Evolutionary conservation across 208 protist genomes (phyloP).

Genomic region (Herpetomonas samuelpessoai): DNA sequence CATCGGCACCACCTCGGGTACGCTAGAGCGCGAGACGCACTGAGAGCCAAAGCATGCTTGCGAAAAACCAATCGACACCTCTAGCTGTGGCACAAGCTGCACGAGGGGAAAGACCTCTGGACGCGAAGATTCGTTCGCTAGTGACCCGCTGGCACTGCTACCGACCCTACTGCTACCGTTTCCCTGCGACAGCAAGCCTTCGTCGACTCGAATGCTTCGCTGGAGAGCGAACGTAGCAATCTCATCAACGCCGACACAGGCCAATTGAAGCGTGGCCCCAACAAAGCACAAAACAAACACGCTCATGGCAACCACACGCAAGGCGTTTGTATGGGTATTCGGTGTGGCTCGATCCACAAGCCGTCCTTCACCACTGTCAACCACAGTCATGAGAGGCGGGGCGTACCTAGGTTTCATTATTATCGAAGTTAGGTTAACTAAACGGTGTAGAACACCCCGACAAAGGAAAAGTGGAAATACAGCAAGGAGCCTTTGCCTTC

Average conservation of each 20-base stretch:
- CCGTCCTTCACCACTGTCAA: background rate
- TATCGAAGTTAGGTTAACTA: too few species aligned
- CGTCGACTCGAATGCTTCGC: background rate
- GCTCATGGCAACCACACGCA: background rate
- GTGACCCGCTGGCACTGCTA: too few species aligned
- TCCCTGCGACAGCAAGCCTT: too few species aligned
- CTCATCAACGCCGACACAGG: background rate
- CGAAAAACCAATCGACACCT: background rate
- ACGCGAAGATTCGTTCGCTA: too few species aligned
- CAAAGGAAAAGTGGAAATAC: too few species aligned
- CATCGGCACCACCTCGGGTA: background rate
- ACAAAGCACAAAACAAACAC: background rate
- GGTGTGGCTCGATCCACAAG: background rate
- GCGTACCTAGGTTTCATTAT: too few species aligned
- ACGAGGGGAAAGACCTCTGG: background rate
- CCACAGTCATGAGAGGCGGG: too few species aligned
- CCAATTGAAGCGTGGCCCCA: background rate
- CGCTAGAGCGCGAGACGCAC: background rate
- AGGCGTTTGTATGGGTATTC: background rate
- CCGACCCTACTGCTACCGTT: too few species aligned
- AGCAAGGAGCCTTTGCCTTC: background rate
- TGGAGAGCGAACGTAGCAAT: background rate
- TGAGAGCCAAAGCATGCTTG: slow-evolving; percentile 1
- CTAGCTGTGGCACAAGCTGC: background rate
- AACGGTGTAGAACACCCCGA: too few species aligned